These are phyloP conservation scores for Thymus mandschuricus DNA, from an alignment of 257 asterid genomes.

Conservation along the genomic window DNA sequence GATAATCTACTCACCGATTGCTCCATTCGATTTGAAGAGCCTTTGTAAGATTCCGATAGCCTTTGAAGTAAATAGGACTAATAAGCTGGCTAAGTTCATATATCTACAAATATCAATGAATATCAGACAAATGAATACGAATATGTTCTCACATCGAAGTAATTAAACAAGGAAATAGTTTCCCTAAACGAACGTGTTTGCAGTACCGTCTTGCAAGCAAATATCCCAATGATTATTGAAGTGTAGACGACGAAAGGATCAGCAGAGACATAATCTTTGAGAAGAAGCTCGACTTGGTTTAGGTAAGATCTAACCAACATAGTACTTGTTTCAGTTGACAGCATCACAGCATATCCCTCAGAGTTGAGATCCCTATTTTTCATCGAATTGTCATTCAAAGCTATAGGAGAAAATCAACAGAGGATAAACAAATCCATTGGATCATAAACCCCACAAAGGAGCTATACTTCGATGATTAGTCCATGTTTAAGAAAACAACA, in stretches of 20 bases:
- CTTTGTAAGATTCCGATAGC: constrained; percentile 57
- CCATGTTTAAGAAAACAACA: too few relatives aligned
- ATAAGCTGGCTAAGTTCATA: constrained; percentile 64
- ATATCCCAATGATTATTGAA: constrained; percentile 58
- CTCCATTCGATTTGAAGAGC: constrained; percentile 76
- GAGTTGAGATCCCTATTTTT: constrained; percentile 11
- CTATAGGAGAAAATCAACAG: background rate
- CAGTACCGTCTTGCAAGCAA: constrained; percentile 78
- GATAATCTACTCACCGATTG: constrained; percentile 60
- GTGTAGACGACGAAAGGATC: constrained; percentile 50
- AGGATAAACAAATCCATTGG: constrained; percentile 1
- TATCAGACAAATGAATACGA: background rate
- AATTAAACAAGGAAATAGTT: background rate
- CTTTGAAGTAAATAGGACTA: constrained; percentile 58
- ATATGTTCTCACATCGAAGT: background rate
- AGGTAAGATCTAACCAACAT: constrained; percentile 54
- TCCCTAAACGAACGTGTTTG: background rate
- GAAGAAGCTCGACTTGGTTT: constrained; percentile 54
- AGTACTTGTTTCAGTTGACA: constrained; percentile 36
- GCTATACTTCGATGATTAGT: too few relatives aligned
- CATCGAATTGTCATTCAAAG: background rate
- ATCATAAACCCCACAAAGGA: constrained; percentile 20
- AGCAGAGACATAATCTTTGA: constrained; percentile 50
- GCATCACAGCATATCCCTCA: constrained; percentile 36
- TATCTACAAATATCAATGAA: too few relatives aligned